These are phyloP conservation scores for Paraglomus occultum DNA, from an alignment of 192 early-diverging fungal species.

Conservation along the genomic window DNA sequence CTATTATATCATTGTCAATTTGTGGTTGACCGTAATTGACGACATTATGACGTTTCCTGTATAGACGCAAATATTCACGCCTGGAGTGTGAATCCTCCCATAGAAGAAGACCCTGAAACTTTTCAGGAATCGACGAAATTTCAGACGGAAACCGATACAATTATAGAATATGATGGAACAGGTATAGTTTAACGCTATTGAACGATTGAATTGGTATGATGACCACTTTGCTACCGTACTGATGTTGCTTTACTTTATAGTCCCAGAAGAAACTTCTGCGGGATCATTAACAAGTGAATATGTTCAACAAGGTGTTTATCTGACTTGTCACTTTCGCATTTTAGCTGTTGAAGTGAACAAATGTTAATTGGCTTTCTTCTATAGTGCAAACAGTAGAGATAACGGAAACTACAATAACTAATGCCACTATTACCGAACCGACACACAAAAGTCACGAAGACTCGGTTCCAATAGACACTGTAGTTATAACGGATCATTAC, in stretches of 20 bases:
- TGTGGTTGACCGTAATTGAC: background rate
- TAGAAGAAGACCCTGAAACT: conserved; percentile 9
- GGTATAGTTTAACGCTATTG: too few relatives aligned
- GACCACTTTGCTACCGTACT: too few relatives aligned
- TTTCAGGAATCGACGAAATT: background rate
- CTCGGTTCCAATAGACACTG: too few relatives aligned
- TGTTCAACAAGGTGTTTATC: too few relatives aligned
- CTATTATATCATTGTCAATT: background rate
- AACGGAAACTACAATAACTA: too few relatives aligned
- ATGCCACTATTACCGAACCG: too few relatives aligned
- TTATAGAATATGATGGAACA: background rate
- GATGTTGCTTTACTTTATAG: background rate
- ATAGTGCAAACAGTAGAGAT: too few relatives aligned
- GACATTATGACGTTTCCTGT: background rate
- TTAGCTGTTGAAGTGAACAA: too few relatives aligned
- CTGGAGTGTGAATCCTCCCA: conserved; percentile 13
- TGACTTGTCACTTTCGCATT: too few relatives aligned
- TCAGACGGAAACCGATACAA: background rate
- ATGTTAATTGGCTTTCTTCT: too few relatives aligned
- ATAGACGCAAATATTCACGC: conserved; percentile 18
- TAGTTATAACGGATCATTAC: too few relatives aligned
- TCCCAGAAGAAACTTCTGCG: background rate
- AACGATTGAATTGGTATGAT: background rate
- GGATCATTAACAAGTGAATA: background rate
- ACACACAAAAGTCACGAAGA: too few relatives aligned